Conservation (phyloP, 306 rosid species). For the Gillenia trifoliata region DNA sequence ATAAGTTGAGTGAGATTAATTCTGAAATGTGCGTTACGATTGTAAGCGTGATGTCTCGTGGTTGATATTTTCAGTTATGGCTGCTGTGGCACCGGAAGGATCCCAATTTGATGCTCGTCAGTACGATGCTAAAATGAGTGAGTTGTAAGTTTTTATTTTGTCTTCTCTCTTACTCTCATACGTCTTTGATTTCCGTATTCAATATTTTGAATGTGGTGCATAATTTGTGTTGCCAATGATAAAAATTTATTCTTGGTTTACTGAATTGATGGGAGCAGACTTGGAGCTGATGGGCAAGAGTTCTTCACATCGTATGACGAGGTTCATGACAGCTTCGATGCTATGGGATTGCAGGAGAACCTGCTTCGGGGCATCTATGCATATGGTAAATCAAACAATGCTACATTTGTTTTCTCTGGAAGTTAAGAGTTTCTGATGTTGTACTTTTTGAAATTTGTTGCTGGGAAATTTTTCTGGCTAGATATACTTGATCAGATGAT, state of each 20-base stretch:
- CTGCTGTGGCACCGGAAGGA: constrained; percentile 54
- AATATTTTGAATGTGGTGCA: not conserved
- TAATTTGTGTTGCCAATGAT: not conserved
- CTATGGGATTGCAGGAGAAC: constrained; percentile 74
- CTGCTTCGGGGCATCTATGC: constrained; percentile 74
- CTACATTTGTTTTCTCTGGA: not conserved
- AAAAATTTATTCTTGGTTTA: constrained; percentile 15
- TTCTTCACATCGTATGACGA: constrained; percentile 68
- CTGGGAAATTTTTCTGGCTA: not conserved
- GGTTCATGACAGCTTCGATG: constrained; percentile 57
- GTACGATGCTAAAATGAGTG: constrained; percentile 61
- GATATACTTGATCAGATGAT: not conserved
- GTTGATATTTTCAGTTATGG: constrained; percentile 42
- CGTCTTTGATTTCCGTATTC: not conserved
- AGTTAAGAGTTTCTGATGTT: not conserved
- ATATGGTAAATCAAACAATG: constrained; percentile 38
- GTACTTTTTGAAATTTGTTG: not conserved
- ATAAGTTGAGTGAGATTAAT: not conserved
- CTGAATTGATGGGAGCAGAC: constrained; percentile 36
- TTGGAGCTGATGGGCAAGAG: constrained; percentile 53
- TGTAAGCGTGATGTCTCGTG: not conserved
- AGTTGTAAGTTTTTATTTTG: constrained; percentile 40
- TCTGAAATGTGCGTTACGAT: not conserved
- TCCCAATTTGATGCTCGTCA: constrained; percentile 59
- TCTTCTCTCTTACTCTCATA: too few species aligned